phyloP scores from a whole-genome alignment of 768 basidiomycete genomes.

The Tricholoma bakamatsutake region DNA sequence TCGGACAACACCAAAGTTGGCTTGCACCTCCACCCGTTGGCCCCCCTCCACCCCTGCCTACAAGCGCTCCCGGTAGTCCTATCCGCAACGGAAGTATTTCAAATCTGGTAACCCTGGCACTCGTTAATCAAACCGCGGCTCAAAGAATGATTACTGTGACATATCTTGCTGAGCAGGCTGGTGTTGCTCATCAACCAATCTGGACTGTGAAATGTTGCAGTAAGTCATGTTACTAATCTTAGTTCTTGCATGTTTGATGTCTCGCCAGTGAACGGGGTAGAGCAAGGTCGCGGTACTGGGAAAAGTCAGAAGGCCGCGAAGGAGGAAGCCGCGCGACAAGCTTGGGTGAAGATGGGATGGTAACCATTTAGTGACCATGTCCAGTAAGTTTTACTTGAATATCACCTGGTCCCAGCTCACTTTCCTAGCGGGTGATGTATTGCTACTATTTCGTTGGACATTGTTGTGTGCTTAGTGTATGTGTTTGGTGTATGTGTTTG shows the following conservation, averaged over 20 bases:
- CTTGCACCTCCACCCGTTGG: conserved; percentile 18
- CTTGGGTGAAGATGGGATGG: conserved; percentile 51
- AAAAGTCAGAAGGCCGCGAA: conserved; percentile 64
- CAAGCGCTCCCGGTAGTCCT: conserved; percentile 7
- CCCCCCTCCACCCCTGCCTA: conserved; percentile 29
- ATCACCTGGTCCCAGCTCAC: background rate
- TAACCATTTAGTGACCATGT: conserved; percentile 20
- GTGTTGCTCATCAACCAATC: conserved; percentile 48
- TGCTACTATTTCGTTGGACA: background rate
- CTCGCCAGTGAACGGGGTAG: conserved; percentile 43
- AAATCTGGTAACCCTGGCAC: conserved; percentile 35
- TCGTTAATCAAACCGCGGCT: conserved; percentile 47
- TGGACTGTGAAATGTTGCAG: conserved; percentile 53
- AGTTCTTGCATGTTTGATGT: background rate
- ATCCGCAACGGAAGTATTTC: conserved; percentile 4
- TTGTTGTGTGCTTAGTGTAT: background rate
- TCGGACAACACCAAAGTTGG: conserved; percentile 6
- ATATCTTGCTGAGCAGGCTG: conserved; percentile 41
- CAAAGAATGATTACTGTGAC: conserved; percentile 39
- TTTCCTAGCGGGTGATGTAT: background rate
- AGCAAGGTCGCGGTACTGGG: conserved; percentile 44
- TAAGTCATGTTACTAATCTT: conserved; percentile 22
- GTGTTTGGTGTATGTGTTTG: background rate
- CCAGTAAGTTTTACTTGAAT: background rate
- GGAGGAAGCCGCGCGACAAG: conserved; percentile 59